A percentile compares a stretch with the other conserved stretches of the same genome.
Evolutionary conservation across 1,284 basidiomycete genomes (phyloP).

Genomic region (Malassezia furfur): DNA sequence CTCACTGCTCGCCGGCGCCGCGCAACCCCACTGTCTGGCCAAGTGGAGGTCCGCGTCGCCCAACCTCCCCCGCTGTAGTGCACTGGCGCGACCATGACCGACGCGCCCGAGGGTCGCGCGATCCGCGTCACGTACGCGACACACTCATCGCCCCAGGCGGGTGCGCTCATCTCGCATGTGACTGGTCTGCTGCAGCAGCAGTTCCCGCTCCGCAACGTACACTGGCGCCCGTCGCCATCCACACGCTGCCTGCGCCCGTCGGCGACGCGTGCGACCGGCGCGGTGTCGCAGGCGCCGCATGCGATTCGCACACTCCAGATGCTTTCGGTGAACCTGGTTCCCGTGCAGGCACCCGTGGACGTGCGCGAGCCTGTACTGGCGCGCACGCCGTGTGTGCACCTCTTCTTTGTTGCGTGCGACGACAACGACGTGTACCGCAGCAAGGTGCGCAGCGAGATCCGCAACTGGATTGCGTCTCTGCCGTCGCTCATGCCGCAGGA

Average conservation of each 20-base stretch:
- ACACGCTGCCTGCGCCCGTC: constrained; percentile 1
- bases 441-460: constrained; percentile 40
- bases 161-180: constrained; percentile 29
- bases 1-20: background rate
- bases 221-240: constrained; percentile 30
- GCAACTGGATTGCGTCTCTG: constrained; percentile 40
- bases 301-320: constrained; percentile 11
- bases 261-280: background rate
- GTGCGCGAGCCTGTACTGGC: background rate
- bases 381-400: constrained; percentile 32
- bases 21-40: background rate
- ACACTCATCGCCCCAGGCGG: constrained; percentile 26
- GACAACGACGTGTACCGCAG: constrained; percentile 45
- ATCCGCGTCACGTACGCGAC: constrained; percentile 43
- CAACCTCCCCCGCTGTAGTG: no score
- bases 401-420: constrained; percentile 41
- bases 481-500: constrained; percentile 17
- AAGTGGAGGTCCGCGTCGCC: background rate
- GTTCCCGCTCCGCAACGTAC: constrained; percentile 42
- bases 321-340: constrained; percentile 10
- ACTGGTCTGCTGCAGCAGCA: constrained; percentile 28
- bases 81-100: background rate
- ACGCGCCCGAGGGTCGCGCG: background rate
- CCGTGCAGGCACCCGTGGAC: constrained; percentile 1
- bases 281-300: background rate